phyloP scores from a whole-genome alignment of 1,284 basidiomycete species.

The Pholiota adiposa region DNA sequence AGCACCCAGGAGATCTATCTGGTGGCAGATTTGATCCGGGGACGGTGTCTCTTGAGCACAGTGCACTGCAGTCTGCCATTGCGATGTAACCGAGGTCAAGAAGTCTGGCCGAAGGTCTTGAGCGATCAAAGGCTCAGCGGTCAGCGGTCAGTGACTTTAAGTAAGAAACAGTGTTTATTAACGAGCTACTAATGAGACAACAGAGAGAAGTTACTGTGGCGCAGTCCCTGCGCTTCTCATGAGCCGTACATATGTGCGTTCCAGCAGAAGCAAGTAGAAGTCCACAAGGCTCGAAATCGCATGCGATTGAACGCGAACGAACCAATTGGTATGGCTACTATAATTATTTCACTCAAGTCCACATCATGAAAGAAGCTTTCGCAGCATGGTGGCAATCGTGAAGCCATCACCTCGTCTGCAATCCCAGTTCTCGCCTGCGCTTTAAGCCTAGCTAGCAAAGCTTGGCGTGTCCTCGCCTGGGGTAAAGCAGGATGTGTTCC shows the following conservation, averaged over 20 bases:
- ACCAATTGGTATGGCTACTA: background rate
- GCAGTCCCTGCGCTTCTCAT: background rate
- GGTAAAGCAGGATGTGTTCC: background rate
- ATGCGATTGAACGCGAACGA: background rate
- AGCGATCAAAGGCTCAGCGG: background rate
- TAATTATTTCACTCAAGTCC: background rate
- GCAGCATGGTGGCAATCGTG: background rate
- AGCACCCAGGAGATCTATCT: conserved; percentile 1
- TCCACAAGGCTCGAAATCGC: background rate
- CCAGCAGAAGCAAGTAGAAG: background rate
- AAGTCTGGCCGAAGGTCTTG: background rate
- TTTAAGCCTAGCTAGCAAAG: background rate
- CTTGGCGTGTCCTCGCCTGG: background rate
- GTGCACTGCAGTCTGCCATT: background rate
- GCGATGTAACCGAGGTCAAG: background rate
- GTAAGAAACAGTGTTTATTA: background rate
- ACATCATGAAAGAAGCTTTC: background rate
- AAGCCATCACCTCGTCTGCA: background rate
- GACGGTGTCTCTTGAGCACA: background rate
- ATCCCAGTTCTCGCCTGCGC: background rate
- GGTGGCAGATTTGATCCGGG: conserved; percentile 3
- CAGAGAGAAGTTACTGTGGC: background rate
- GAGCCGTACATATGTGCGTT: background rate
- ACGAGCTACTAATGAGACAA: background rate
- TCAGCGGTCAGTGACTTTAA: background rate